phyloP scores from a whole-genome alignment of 2,329 filamentous ascomycete species.

The Graphilbum fragrans region DNA sequence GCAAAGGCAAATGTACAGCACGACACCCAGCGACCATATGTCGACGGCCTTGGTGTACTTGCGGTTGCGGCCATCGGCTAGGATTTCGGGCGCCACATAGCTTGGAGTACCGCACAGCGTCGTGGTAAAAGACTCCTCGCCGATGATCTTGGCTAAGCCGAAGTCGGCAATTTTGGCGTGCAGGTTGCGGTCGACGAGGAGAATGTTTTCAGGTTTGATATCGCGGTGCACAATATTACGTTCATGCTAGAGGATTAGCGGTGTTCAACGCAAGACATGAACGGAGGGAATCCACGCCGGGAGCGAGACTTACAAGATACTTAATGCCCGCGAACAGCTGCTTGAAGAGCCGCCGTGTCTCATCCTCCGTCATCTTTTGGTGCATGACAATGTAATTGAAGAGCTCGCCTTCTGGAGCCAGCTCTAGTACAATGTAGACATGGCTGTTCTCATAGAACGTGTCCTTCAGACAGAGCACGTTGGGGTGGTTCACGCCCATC shows the following conservation, averaged over 20 bases:
- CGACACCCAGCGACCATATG: slow-evolving; percentile 94
- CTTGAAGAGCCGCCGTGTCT: slow-evolving; percentile 75
- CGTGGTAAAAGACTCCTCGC: slow-evolving; percentile 94
- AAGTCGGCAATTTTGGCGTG: slow-evolving; percentile 92
- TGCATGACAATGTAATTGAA: slow-evolving; percentile 94
- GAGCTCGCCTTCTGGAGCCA: slow-evolving; percentile 84
- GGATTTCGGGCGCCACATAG: slow-evolving; percentile 92
- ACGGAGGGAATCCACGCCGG: not conserved
- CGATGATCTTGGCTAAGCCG: slow-evolving; percentile 94
- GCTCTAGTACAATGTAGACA: slow-evolving; percentile 82
- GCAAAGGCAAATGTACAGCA: slow-evolving; percentile 93
- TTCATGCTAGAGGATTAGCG: slow-evolving; percentile 65
- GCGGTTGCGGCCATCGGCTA: slow-evolving; percentile 68
- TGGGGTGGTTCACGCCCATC: slow-evolving; percentile 94
- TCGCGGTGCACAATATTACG: slow-evolving; percentile 95
- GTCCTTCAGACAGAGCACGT: slow-evolving; percentile 85
- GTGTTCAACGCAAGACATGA: not conserved
- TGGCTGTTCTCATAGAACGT: slow-evolving; percentile 87
- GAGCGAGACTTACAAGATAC: slow-evolving; percentile 55
- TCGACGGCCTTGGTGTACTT: slow-evolving; percentile 94
- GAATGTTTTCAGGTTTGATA: slow-evolving; percentile 94
- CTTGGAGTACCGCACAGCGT: slow-evolving; percentile 94
- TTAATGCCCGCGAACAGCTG: slow-evolving; percentile 92
- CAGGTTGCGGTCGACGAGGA: slow-evolving; percentile 74
- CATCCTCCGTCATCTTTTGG: slow-evolving; percentile 72